These are phyloP conservation scores for Penicillium soppii DNA, from an alignment of 495 filamentous ascomycete species.

Conservation along the genomic window DNA sequence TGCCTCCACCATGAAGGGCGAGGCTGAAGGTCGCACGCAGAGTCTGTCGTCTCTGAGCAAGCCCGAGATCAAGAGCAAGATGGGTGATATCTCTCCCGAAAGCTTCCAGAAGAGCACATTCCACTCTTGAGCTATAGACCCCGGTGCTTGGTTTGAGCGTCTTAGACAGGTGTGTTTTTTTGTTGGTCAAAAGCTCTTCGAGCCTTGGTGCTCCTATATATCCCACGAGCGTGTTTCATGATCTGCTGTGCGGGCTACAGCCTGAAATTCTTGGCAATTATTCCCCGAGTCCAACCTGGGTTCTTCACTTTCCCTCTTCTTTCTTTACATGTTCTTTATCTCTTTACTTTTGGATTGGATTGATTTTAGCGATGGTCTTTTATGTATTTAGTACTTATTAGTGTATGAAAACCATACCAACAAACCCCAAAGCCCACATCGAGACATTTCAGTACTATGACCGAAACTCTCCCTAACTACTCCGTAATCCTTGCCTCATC, in stretches of 20 bases:
- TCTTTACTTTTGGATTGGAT: constrained; percentile 9
- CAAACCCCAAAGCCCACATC: no score
- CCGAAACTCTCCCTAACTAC: no score
- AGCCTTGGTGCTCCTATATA: constrained; percentile 4
- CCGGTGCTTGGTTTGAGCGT: not conserved
- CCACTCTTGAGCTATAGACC: constrained; percentile 45
- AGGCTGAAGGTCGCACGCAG: constrained; percentile 32
- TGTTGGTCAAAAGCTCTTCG: constrained; percentile 9
- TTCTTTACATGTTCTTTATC: constrained; percentile 5
- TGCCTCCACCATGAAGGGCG: constrained; percentile 58
- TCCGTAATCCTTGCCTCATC: not conserved
- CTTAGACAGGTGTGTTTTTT: not conserved
- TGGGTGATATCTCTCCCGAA: constrained; percentile 70
- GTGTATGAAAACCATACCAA: no score
- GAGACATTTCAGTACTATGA: no score
- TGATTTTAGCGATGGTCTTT: constrained; percentile 22
- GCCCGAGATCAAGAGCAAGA: constrained; percentile 46
- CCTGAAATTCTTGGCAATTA: not conserved
- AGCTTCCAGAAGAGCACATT: constrained; percentile 91
- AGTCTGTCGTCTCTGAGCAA: constrained; percentile 25
- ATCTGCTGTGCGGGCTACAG: not conserved
- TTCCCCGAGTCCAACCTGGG: not conserved
- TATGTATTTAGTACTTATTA: constrained; percentile 13
- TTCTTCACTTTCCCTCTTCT: not conserved
- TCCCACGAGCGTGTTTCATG: not conserved